phyloP scores from a whole-genome alignment of 2,329 filamentous ascomycete genomes.

The Karstenula rhodostoma region DNA sequence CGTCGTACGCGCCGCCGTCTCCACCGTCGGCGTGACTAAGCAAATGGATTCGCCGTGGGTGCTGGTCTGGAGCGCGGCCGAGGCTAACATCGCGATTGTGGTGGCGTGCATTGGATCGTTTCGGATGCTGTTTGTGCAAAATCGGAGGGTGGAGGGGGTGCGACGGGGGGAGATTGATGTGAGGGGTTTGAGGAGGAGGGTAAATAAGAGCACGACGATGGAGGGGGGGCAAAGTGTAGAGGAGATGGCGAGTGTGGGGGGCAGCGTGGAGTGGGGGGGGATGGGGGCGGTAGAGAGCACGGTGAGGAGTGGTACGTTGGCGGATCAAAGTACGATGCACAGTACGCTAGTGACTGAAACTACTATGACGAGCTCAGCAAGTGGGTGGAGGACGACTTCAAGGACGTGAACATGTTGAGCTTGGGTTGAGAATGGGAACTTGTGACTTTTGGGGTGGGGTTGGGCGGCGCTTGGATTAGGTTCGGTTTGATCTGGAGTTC shows the following conservation, averaged over 20 bases:
- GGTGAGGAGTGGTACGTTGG: neutral
- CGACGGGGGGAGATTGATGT: neutral
- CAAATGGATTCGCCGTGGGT: slow-evolving; percentile 18
- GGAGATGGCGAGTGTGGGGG: neutral
- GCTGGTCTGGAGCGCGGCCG: slow-evolving; percentile 14
- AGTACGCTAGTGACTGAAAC: neutral
- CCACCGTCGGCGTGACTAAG: slow-evolving; percentile 5
- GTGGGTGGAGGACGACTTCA: slow-evolving; percentile 1
- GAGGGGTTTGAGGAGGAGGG: neutral
- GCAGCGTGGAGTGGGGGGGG: neutral
- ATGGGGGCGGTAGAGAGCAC: slow-evolving; percentile 4
- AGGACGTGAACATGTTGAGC: too few species aligned
- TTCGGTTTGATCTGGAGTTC: too few species aligned
- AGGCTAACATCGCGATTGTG: slow-evolving; percentile 18
- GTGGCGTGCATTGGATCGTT: slow-evolving; percentile 20
- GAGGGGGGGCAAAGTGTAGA: neutral
- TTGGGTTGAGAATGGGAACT: neutral
- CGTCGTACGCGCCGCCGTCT: slow-evolving; percentile 19
- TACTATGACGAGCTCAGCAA: neutral
- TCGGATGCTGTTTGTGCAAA: slow-evolving; percentile 18
- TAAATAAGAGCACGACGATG: neutral
- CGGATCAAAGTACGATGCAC: neutral
- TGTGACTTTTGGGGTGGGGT: neutral
- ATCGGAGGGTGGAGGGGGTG: slow-evolving; percentile 5
- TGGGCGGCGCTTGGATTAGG: too few species aligned